These are phyloP conservation scores for Schrenkiella parvula DNA, from an alignment of 345 rosid genomes.

Conservation along the genomic window DNA sequence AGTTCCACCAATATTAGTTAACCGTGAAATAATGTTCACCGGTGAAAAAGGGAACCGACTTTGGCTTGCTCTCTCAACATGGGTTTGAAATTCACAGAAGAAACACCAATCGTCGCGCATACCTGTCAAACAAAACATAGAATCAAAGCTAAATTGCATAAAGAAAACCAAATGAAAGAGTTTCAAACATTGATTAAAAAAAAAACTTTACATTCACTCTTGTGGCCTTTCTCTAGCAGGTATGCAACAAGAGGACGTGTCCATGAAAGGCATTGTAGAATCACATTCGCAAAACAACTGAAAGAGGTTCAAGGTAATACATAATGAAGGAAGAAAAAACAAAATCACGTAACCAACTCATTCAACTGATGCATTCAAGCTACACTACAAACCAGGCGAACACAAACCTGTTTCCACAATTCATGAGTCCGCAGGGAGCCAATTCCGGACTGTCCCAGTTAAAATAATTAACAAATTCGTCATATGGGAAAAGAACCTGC, in stretches of 20 bases:
- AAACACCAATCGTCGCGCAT: slow-evolving; percentile 90
- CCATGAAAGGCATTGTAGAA: slow-evolving; percentile 84
- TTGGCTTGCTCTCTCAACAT: slow-evolving; percentile 70
- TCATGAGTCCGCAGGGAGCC: slow-evolving; percentile 86
- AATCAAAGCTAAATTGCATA: not conserved
- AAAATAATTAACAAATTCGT: slow-evolving; percentile 67
- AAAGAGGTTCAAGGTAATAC: slow-evolving; percentile 4
- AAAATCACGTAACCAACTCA: not conserved
- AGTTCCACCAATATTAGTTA: slow-evolving; percentile 89
- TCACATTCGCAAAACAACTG: slow-evolving; percentile 97
- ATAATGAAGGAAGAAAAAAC: not conserved
- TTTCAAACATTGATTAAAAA: not conserved
- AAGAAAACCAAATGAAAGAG: not conserved
- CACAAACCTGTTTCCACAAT: slow-evolving; percentile 94
- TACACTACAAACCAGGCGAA: not conserved
- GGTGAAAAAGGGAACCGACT: slow-evolving; percentile 76
- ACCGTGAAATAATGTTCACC: slow-evolving; percentile 61
- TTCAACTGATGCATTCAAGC: not conserved
- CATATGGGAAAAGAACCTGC: slow-evolving; percentile 91
- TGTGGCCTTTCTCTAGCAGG: slow-evolving; percentile 80
- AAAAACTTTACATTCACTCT: slow-evolving; percentile 57
- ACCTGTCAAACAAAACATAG: slow-evolving; percentile 52
- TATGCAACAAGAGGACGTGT: slow-evolving; percentile 91
- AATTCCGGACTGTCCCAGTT: slow-evolving; percentile 59
- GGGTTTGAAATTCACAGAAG: slow-evolving; percentile 77